Conservation (phyloP, 306 rosid species). For the Arachis stenosperma region DNA sequence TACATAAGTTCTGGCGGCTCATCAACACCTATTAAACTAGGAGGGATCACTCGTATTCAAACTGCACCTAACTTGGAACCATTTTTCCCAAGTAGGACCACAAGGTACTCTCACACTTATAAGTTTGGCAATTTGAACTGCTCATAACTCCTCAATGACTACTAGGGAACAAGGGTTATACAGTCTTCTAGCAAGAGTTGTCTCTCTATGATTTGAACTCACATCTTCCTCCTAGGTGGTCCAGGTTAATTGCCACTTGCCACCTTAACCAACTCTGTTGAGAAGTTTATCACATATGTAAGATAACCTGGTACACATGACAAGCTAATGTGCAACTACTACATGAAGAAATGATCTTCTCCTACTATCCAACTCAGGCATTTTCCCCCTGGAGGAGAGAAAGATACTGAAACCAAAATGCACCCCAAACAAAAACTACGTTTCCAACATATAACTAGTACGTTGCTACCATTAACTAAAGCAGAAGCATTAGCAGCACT, state of each 20-base stretch:
- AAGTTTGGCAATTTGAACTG: no score
- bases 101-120: no score
- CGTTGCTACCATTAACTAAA: slow-evolving; percentile 7
- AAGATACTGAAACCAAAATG: not conserved
- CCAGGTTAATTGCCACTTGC: no score
- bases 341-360: not conserved
- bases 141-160: no score
- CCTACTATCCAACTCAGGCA: slow-evolving; percentile 7
- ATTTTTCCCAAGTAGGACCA: no score
- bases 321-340: not conserved
- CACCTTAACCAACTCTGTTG: no score
- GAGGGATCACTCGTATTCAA: not conserved
- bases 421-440: no score
- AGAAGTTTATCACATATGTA: no score
- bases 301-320: not conserved
- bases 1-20: slow-evolving; percentile 1
- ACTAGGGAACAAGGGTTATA: no score
- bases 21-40: slow-evolving; percentile 2
- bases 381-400: not conserved
- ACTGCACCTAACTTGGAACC: not conserved
- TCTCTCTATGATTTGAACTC: no score
- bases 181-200: no score
- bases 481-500: slow-evolving; percentile 18
- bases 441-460: slow-evolving; percentile 15
- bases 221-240: no score